Base-by-base conservation (phyloP, 1,139 yeast species). In the Ogataea hybrid region DNA sequence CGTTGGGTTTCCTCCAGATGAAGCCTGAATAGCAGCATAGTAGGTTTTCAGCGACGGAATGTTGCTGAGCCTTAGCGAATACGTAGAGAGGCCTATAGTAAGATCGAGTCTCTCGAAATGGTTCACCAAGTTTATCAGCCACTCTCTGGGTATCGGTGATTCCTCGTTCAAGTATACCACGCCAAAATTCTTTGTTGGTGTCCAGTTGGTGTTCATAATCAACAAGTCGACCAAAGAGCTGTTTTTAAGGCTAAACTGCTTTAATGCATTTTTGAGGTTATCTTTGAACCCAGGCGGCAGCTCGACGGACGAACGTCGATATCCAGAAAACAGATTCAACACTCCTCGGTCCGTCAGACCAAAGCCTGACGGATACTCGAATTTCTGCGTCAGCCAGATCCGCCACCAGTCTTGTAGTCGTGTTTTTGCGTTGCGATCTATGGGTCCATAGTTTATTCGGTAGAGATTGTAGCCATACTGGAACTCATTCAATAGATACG, bases 101-200 rank as follows among this genome's bases (percentile, higher is more conserved):
- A 50, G 37, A 48, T 59, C 64, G n/a, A 59, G 35, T 16, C 49
- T 43, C 44, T 61, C 62, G 6, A 61, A 33, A 30, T 50, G 50
- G 18, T 52, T 49, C 2, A 52, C 39, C 5, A 60, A 29, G 20
- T 43, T 49, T 1, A 31, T 33, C 6, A 55, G 29, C 5, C 58
- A 55, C 3, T 43, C 42, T 14, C 30, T 25, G 4, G 37, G 25
- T 10, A 57, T 30, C 9, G 25, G 28, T 3, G 56, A 51, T 11
- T 47, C 34, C 9, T 48, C 43, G 31, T 49, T 43, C 15, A 47
- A 20, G 25, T 52, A 51, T 9, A 58, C 28, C 2, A 53, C 49
- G 1, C 66, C 66, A 50, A 57, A 61, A 39, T 59, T 56, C 35
- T 59, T 54, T 3, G 52, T 46, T 1, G 61, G 61, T 1, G 49